These are phyloP conservation scores for Citrus inodora DNA, from an alignment of 345 rosid species.

Conservation along the genomic window DNA sequence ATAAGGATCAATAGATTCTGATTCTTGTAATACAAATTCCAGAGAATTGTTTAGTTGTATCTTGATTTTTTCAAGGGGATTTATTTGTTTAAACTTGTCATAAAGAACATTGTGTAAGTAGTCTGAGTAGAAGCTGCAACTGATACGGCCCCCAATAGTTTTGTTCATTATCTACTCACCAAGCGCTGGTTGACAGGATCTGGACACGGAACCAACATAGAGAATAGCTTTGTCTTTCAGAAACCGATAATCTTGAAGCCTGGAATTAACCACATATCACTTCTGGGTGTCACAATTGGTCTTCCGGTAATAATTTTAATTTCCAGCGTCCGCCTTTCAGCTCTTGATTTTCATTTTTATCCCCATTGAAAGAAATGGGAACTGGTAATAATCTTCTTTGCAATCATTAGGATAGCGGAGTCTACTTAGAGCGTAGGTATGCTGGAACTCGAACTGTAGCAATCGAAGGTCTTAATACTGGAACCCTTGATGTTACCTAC, in stretches of 20 bases:
- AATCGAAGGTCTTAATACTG: slow-evolving; percentile 43
- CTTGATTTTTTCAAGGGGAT: background rate
- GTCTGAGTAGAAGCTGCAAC: background rate
- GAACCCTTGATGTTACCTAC: slow-evolving; percentile 39
- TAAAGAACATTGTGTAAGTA: background rate
- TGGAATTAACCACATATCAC: slow-evolving; percentile 34
- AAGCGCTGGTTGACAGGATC: slow-evolving; percentile 24
- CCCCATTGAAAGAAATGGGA: background rate
- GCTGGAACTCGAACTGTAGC: slow-evolving; percentile 38
- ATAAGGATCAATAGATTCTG: background rate
- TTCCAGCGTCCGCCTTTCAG: background rate
- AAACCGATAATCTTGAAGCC: slow-evolving; percentile 25
- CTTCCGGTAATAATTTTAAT: slow-evolving; percentile 28
- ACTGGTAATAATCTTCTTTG: background rate
- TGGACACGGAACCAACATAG: slow-evolving; percentile 39
- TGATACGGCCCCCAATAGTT: no score
- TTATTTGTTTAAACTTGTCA: background rate
- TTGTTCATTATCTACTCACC: background rate
- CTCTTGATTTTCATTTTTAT: background rate
- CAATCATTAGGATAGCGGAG: slow-evolving; percentile 38
- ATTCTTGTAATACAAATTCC: background rate
- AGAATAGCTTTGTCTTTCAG: slow-evolving; percentile 48
- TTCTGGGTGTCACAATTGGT: slow-evolving; percentile 37
- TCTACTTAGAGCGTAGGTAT: slow-evolving; percentile 37
- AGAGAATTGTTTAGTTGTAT: background rate